These are phyloP conservation scores for Ostreobium quekettii DNA, from an alignment of 139 green algal species.

Conservation along the genomic window DNA sequence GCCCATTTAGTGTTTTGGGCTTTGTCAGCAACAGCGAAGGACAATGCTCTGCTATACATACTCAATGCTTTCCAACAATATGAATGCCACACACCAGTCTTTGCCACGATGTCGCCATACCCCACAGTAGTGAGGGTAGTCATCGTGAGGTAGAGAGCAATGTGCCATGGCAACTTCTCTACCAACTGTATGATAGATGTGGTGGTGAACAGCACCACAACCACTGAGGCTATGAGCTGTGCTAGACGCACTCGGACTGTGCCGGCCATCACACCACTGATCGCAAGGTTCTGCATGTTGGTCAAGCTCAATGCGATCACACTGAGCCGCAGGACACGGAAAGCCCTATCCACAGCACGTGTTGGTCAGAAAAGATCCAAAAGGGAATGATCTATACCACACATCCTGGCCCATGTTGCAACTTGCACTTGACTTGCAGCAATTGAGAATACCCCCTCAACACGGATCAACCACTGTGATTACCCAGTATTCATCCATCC, in stretches of 20 bases:
- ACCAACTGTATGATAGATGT: conserved; percentile 39
- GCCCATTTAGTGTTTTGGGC: too few relatives aligned
- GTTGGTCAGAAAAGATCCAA: not conserved
- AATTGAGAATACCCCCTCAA: not conserved
- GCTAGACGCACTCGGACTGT: conserved; percentile 57
- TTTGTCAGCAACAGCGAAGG: not conserved
- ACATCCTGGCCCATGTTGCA: not conserved
- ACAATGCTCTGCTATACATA: not conserved
- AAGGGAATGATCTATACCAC: conserved; percentile 8
- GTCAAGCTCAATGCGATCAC: conserved; percentile 55
- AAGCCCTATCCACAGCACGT: conserved; percentile 26
- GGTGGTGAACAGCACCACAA: conserved; percentile 59
- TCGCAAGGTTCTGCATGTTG: conserved; percentile 47
- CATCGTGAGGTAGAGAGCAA: conserved; percentile 70
- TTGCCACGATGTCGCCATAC: conserved; percentile 61
- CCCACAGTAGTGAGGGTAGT: conserved; percentile 66
- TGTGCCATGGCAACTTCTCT: conserved; percentile 64
- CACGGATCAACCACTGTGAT: not conserved
- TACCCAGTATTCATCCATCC: not conserved
- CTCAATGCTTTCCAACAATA: not conserved
- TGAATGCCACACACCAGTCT: conserved; percentile 23
- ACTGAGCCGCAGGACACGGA: conserved; percentile 60
- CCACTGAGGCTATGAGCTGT: conserved; percentile 55
- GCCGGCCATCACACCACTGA: conserved; percentile 38
- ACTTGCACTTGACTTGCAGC: not conserved